Base-by-base conservation (phyloP, 2,329 filamentous ascomycete genomes). In the Nothopassalora personata region DNA sequence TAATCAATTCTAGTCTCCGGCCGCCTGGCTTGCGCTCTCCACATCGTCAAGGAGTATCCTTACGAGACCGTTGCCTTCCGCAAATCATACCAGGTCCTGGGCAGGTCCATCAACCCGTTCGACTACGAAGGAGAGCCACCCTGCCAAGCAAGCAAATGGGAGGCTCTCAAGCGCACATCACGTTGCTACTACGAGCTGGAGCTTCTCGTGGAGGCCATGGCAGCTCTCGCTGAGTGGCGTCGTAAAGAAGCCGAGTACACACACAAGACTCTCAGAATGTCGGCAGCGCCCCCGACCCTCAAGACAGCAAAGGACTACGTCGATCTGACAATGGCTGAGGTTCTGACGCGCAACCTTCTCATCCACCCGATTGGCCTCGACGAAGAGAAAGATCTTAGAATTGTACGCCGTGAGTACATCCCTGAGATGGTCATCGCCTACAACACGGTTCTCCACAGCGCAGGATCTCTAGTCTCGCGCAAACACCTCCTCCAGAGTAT, bases 391-490 rank as follows among this genome's bases (percentile, higher is more conserved):
- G 84, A 89, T 56, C 81, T 91, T 51, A 75, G 76, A 51, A 76
- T 80, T 27, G 83, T 97, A 54, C 86, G 91, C 64, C 82, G 85
- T 56, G 83, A 84, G 0, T 97, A 96, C 73, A 80, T 99, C 3
- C 92, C 94, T 1, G 91, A 97, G 72, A 83, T 90, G 18, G 80
- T 96, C 46, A 81, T 99, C 53, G 90, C 89, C 2, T 97, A 94
- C 72, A 85, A 94, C 70, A 87, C 84, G 67, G 86, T 89, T 1
- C 78, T 97, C 53, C 89, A 95, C 71, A 89, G 88, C 69, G 88
- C 89, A 0, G 91, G 90, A 3, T 86, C 85, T 50, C 81, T 84
- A 52, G 78, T 95, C 47, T 87, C 86, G 49, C 86, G 91, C 47
- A 89, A 93, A 59, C 83, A 88, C 64, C 80, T 96, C 18, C 81